Percentiles rank a stretch among this genome's conserved stretches.
Conservation (phyloP, 495 filamentous ascomycete species). For the Lichenothelia convexa region DNA sequence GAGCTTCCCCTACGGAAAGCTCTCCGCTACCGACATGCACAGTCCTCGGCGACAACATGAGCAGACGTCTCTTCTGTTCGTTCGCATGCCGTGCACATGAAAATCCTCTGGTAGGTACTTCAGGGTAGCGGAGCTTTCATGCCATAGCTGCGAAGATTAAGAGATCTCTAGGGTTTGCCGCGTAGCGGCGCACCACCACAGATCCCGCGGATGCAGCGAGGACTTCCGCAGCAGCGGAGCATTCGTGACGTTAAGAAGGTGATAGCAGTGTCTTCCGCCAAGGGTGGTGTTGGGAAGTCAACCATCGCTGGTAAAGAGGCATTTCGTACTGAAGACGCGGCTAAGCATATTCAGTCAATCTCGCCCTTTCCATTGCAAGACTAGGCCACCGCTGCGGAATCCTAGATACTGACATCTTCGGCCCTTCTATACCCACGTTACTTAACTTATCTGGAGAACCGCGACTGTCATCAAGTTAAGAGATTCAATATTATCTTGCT, state of each 20-base stretch:
- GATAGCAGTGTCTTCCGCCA: constrained; percentile 84
- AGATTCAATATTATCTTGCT: neutral
- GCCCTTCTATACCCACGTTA: constrained; percentile 82
- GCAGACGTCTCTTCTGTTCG: too few relatives aligned
- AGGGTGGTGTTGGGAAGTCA: constrained; percentile 91
- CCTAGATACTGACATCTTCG: constrained; percentile 91
- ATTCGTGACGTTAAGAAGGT: constrained; percentile 73
- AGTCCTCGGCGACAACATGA: too few relatives aligned
- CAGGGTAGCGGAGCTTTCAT: too few relatives aligned
- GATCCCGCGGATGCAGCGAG: constrained; percentile 66
- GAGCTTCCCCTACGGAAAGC: too few relatives aligned
- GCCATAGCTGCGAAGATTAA: too few relatives aligned
- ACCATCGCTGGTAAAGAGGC: constrained; percentile 59
- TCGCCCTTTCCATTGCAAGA: constrained; percentile 69
- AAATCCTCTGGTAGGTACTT: too few relatives aligned
- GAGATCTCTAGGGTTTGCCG: constrained; percentile 87
- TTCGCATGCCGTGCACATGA: too few relatives aligned
- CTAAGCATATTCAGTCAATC: constrained; percentile 40
- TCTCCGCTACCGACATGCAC: too few relatives aligned
- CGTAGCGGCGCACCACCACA: constrained; percentile 50
- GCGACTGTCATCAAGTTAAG: constrained; percentile 24
- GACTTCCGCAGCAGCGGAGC: constrained; percentile 59
- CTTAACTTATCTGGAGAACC: constrained; percentile 63
- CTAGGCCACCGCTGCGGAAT: constrained; percentile 66
- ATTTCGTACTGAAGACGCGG: too few relatives aligned